Evolutionary conservation across 768 basidiomycete species (phyloP), one percentile per base, ranked within the genome.

Genomic region (Boletus sp.): DNA sequence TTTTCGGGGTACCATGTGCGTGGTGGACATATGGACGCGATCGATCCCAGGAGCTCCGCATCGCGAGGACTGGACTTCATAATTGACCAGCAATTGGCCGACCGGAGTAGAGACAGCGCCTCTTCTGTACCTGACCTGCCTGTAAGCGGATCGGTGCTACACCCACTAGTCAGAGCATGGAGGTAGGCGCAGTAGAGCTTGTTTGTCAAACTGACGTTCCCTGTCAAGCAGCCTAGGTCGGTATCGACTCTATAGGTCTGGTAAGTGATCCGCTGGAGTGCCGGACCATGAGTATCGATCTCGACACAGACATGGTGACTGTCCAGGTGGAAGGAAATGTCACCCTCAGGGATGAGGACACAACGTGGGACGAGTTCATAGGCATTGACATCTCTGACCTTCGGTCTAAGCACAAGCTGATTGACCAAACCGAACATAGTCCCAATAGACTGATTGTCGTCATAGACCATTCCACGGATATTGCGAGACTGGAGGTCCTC

Each of bases 91-190:
- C 67, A 75, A 9, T 67, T 56, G 7, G 77, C 74, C 0, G 77
- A 78, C 11, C 57, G 57, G 28, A 83, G 64, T 44, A 75, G 63
- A 47, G 68, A 60, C 18, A 81, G 60, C 1, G 80, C 80, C 46
- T 80, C 73, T 40, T 78, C 74, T 1, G 75, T 74, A 4, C 81
- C 81, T 0, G 76, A 77, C 8, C 75, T 74, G 17, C 62, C 60
- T 1, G 76, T 78, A 18, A 83, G 67, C 4, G 78, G 77, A 64
- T 83, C 81, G 11, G 71, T 67, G 15, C 76, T 63, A 46, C 72
- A 73, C 44, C 75, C 72, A n/a, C 76, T 75, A 2, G 75, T 80
- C 3, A 80, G 55, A 17, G 78, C 76, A 44, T 83, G 82, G 15
- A 83, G 68, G 50, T 78, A 78, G 3, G 74, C 67, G 46, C 68